Conservation (phyloP, 306 rosid species). For the Vigna angularis region DNA sequence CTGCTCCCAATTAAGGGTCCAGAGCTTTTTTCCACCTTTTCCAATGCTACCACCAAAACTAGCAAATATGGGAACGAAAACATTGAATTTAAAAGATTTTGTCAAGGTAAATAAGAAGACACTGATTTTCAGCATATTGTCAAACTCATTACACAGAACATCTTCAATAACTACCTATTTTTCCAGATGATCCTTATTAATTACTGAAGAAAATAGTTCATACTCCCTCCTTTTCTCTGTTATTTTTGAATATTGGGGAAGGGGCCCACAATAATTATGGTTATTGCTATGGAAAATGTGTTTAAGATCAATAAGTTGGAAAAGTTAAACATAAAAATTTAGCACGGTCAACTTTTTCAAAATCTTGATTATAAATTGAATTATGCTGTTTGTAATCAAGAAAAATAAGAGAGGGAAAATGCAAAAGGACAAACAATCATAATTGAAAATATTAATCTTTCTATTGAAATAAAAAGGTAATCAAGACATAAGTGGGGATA, state of each 20-base stretch:
- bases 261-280: background rate
- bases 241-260: background rate
- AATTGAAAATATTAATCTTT: background rate
- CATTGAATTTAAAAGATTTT: constrained; percentile 31
- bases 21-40: constrained; percentile 81
- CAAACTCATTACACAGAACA: constrained; percentile 18
- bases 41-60: constrained; percentile 95
- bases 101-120: constrained; percentile 18
- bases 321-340: background rate
- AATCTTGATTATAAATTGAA: constrained; percentile 25
- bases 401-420: background rate
- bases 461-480: constrained; percentile 22
- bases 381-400: background rate
- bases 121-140: constrained; percentile 8
- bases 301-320: constrained; percentile 15
- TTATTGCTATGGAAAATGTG: constrained; percentile 18
- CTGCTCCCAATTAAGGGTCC: constrained; percentile 90
- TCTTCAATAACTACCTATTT: constrained; percentile 6
- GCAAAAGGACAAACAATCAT: background rate
- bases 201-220: constrained; percentile 5
- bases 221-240: constrained; percentile 26
- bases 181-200: constrained; percentile 20
- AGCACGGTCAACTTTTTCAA: background rate
- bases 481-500: constrained; percentile 1
- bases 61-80: constrained; percentile 43